Evolutionary conservation across 2,329 filamentous ascomycete genomes (phyloP), one percentile per base, ranked within the genome.

Genomic region (Trichothecium sympodiale): DNA sequence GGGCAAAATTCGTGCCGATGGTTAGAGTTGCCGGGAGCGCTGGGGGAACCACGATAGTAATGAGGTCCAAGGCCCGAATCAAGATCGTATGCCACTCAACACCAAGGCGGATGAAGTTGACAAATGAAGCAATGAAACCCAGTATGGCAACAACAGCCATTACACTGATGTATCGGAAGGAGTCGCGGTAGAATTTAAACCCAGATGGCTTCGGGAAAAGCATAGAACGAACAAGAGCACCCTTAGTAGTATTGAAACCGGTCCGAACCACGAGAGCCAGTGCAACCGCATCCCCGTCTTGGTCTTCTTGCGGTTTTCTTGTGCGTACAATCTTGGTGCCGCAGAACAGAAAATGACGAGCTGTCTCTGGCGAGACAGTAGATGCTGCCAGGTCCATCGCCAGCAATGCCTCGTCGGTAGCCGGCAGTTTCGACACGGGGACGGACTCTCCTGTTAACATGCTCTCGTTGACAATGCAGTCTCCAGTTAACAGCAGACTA

Each of bases 401-500:
- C 17, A 70, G 67, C n/a, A 98, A 65, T 2, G 83, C 78, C 41
- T 89, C 79, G 51, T 94, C 80, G 2, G 75, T 86, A 4, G 86
- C 79, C 2, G 91, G 88, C 2, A 79, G 69, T 58, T 98, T 98
- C 3, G 88, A 94, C 2, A 98, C 89, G 3, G 91, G 93, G 4
- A 98, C 88, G 29, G 91, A 96, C 65, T 98, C 91, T 39, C 89
- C 83, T 57, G 27, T 33, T 26, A 98, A 74, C 91, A 98, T 98
- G 61, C 91, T 96, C 60, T 98, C 91, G 51, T 98, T 98, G 45
- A 98, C 88, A 43, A 98, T 96, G 51, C 88, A 95, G 59, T 98
- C 93, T 29, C 91, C 93, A 35, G 84, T 85, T 1, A 98, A 69
- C 5, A 98, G 64, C 25, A 98, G 64, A 55, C 89, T 94, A 56